Percentiles rank a stretch among this genome's conserved stretches.
Evolutionary conservation across 768 basidiomycete genomes (phyloP).

Genomic region (Coprinopsis strossmayeri): DNA sequence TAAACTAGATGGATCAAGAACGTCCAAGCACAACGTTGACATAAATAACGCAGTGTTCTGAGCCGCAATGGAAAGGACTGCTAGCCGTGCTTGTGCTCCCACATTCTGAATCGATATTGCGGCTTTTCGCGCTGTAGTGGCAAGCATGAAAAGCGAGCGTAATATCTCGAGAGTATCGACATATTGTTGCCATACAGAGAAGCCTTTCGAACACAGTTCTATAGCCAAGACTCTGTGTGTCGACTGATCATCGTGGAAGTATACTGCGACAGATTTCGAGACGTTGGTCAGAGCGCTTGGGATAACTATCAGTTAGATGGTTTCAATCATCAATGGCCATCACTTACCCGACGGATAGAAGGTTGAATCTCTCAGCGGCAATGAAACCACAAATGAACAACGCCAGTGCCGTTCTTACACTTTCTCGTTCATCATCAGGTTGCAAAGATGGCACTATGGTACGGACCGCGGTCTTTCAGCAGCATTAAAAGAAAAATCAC

Average conservation of each 20-base stretch:
- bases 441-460: conserved; percentile 61
- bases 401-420: conserved; percentile 55
- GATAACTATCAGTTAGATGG: neutral
- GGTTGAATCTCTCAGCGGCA: conserved; percentile 71
- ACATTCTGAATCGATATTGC: conserved; percentile 60
- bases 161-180: conserved; percentile 86
- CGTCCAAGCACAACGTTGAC: conserved; percentile 88
- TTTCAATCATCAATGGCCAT: conserved; percentile 2
- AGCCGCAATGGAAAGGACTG: conserved; percentile 80
- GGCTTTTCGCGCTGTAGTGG: conserved; percentile 70
- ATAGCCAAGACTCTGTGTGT: conserved; percentile 69
- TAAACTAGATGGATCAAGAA: conserved; percentile 66
- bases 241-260: conserved; percentile 68
- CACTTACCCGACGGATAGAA: conserved; percentile 65
- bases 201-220: conserved; percentile 87
- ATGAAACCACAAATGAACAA: conserved; percentile 80
- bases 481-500: neutral
- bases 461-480: neutral
- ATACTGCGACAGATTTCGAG: conserved; percentile 73
- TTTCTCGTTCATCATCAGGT: conserved; percentile 54
- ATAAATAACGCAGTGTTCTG: conserved; percentile 87
- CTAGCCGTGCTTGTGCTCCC: conserved; percentile 71
- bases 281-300: conserved; percentile 79
- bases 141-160: conserved; percentile 74
- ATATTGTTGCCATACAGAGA: conserved; percentile 92